Evolutionary conservation across 2,329 filamentous ascomycete species (phyloP).

Genomic region (Aspergillus sp.): DNA sequence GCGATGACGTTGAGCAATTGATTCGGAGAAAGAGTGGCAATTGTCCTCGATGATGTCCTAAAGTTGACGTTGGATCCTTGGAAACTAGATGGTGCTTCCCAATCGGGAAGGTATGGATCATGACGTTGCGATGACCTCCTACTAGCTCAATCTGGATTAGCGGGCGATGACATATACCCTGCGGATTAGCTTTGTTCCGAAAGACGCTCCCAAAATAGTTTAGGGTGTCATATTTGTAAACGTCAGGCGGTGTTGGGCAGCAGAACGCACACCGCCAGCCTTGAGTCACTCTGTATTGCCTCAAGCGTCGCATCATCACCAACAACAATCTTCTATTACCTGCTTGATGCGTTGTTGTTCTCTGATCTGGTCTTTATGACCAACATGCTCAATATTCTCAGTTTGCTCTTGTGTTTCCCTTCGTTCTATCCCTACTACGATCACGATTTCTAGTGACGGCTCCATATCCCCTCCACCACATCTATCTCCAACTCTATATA

Average conservation of each 20-base stretch:
- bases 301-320: slow-evolving; percentile 3
- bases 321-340: slow-evolving; percentile 3
- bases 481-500: neutral
- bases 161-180: neutral
- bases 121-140: slow-evolving; percentile 13
- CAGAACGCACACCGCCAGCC: slow-evolving; percentile 18
- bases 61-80: neutral
- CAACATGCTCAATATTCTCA: slow-evolving; percentile 19
- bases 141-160: slow-evolving; percentile 1
- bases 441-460: slow-evolving; percentile 1
- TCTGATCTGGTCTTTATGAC: slow-evolving; percentile 13
- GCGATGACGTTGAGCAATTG: neutral
- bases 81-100: neutral
- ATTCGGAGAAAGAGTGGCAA: neutral
- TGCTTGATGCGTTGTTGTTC: slow-evolving; percentile 10
- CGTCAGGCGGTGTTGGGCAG: slow-evolving; percentile 5
- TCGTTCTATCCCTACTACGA: neutral
- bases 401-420: slow-evolving; percentile 1
- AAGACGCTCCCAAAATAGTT: neutral
- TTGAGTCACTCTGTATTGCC: slow-evolving; percentile 10
- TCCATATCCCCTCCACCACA: slow-evolving; percentile 4
- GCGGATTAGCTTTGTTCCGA: slow-evolving; percentile 9
- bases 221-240: neutral
- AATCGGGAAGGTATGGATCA: slow-evolving; percentile 1
- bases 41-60: neutral